Base-by-base conservation (phyloP, 805 yeast genomes). In the Zygosaccharomyces bisporus region DNA sequence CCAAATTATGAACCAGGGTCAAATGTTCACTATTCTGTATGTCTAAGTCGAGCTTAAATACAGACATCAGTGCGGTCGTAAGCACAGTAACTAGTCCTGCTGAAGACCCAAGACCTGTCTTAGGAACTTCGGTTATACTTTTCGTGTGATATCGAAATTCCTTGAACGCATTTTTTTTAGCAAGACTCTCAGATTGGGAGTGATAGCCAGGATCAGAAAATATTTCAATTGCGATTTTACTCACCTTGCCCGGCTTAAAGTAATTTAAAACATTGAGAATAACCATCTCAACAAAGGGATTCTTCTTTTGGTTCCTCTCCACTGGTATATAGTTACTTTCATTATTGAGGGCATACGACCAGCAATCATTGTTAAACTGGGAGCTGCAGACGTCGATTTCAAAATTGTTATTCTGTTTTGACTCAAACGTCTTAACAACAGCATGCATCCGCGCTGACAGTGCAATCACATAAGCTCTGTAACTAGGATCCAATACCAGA, bases 81-180 rank as follows among this genome's bases (percentile, higher is more conserved):
- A 90, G 71, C 1, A 85, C 90, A 1, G 95, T 77, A 2, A 87
- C 95, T 46, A 93, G 72, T 0, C 96, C 96, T 0, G 99, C 99
- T 24, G 96, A 88, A 9, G 96, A 88, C 1, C 99, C 99, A 39
- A 93, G 71, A 0, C 99, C 99, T 0, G 99, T 93, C 61, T 93
- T 93, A 2, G 96, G 80, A 4, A 89, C 95, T 27, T 83, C 69
- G 0, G 76, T 71, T 44, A 93, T 87, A 12, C 78, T 71, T 18
- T 60, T 47, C 0, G 63, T 44, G 61, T 91, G 96, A 61, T 70
- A 81, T 34, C 76, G 66, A 58, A 90, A 90, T 13, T 58, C 49
- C 34, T 66, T 70, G 1, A 51, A 44, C 0, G 70, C 70, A 35
- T 73, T 72, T 18, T 44, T 27, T 51, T 64, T 69, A 0, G 48